A percentile compares a stretch with the other conserved stretches of the same genome.
Evolutionary conservation across 306 rosid genomes (phyloP).

Genomic region (Lithocarpus polystachyus): DNA sequence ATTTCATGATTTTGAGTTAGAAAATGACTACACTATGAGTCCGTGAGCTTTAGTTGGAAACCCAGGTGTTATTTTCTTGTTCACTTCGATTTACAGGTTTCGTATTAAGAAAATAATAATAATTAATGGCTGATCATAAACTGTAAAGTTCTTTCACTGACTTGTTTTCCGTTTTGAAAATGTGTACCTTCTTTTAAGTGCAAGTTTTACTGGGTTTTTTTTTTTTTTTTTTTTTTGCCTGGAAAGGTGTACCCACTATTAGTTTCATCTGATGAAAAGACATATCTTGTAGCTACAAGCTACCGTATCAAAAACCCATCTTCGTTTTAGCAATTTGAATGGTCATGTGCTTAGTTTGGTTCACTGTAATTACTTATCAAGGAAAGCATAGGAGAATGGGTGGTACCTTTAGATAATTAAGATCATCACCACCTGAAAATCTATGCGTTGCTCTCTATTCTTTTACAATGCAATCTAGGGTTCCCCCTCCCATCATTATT

Average conservation of each 20-base stretch:
- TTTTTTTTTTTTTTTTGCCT: conserved; percentile 1
- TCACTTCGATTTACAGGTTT: conserved; percentile 22
- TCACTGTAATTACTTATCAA: conserved; percentile 28
- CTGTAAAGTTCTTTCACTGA: conserved; percentile 23
- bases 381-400: conserved; percentile 30
- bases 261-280: conserved; percentile 28
- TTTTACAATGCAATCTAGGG: conserved; percentile 40
- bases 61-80: conserved; percentile 4
- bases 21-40: conserved; percentile 36
- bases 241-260: conserved; percentile 24
- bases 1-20: conserved; percentile 13
- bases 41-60: conserved; percentile 10
- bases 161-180: conserved; percentile 35
- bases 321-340: conserved; percentile 25
- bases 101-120: neutral
- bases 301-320: conserved; percentile 25
- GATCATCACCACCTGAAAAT: neutral
- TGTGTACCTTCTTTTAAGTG: conserved; percentile 50
- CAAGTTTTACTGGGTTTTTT: conserved; percentile 31
- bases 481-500: conserved; percentile 10
- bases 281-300: conserved; percentile 19
- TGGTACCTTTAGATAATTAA: conserved; percentile 6
- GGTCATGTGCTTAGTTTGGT: conserved; percentile 22
- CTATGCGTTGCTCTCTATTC: neutral
- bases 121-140: neutral